A percentile compares a stretch with the other conserved stretches of the same genome.
phyloP scores from a whole-genome alignment of 805 yeast genomes.

The Peterozyma toletana region DNA sequence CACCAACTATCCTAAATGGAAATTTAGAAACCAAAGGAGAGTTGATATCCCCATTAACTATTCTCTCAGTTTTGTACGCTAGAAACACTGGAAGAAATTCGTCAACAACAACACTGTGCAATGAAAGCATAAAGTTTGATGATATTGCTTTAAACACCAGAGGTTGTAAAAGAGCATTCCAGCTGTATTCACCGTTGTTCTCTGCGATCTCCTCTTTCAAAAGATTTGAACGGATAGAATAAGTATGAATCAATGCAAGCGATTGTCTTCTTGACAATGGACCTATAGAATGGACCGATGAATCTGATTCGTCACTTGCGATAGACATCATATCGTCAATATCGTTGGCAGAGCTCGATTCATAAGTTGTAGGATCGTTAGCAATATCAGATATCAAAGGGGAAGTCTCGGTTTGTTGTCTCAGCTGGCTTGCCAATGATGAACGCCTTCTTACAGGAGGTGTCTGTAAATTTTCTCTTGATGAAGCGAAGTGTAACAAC shows the following conservation, averaged over 20 bases:
- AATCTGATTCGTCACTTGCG: conserved; percentile 2
- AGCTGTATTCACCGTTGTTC: conserved; percentile 1
- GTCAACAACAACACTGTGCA: conserved; percentile 40
- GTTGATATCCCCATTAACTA: neutral
- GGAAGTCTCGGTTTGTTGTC: neutral
- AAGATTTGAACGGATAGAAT: neutral
- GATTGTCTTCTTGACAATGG: conserved; percentile 8
- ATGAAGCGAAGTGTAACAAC: neutral
- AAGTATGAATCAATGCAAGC: conserved; percentile 2
- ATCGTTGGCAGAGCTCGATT: neutral
- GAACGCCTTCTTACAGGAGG: neutral
- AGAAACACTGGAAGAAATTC: conserved; percentile 52
- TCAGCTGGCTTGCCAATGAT: neutral
- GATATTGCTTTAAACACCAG: conserved; percentile 10
- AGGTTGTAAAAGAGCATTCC: conserved; percentile 13
- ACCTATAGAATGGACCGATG: conserved; percentile 7
- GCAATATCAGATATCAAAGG: neutral
- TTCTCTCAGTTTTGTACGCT: conserved; percentile 4
- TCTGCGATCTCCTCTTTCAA: neutral
- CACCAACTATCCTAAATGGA: conserved; percentile 45
- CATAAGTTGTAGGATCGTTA: neutral
- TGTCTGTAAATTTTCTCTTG: neutral
- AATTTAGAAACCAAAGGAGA: conserved; percentile 19
- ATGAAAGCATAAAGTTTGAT: conserved; percentile 33
- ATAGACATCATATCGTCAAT: neutral